Evolutionary conservation across 768 basidiomycete genomes (phyloP), one percentile per base, ranked within the genome.

Genomic region (Rhizopogon vinicolor): DNA sequence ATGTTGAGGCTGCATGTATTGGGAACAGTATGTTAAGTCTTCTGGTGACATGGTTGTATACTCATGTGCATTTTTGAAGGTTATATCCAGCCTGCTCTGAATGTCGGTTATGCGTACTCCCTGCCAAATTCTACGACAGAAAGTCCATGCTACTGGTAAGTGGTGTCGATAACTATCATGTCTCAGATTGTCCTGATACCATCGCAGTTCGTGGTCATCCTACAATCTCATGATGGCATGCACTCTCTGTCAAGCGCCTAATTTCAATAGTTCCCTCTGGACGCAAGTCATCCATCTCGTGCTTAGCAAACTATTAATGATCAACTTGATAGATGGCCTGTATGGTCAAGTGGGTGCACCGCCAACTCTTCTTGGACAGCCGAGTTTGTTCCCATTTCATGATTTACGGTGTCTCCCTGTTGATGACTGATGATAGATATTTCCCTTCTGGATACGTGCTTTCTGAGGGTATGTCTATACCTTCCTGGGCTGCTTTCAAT

Each of bases 181-280:
- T 31, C 39, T 52, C 7, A 4, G 28, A 18, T 18, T 40, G 4
- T 25, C 13, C 31, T 37, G 31, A 29, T 42, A 35, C 14, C 3
- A 13, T 9, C 5, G 33, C 35, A 84, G 82, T 45, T 83, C 82
- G 1, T 83, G 81, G 81, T 73, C 76, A 22, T 77, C 75, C 10
- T 84, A 84, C 56, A 84, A 84, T 52, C 67, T 83, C 13, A 63
- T 81, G 56, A 75, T 75, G 61, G 82, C 76, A 7, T 84, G 82
- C 51, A 72, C 76, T 8, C 58, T 72, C 19, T 84, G 82, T 52
- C 82, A 84, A 63, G 70, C 69, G 19, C 22, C 53, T 9, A 40
- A 54, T 5, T 59, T 63, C 29, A 60, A 64, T 2, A 37, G 52
- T 14, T 35, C 56, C 0, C 52, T 75, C 31, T 14, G 31, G n/a